A percentile compares a stretch with the other conserved stretches of the same genome.
Conservation (phyloP, 345 rosid genomes). For the Eucalyptus albens region DNA sequence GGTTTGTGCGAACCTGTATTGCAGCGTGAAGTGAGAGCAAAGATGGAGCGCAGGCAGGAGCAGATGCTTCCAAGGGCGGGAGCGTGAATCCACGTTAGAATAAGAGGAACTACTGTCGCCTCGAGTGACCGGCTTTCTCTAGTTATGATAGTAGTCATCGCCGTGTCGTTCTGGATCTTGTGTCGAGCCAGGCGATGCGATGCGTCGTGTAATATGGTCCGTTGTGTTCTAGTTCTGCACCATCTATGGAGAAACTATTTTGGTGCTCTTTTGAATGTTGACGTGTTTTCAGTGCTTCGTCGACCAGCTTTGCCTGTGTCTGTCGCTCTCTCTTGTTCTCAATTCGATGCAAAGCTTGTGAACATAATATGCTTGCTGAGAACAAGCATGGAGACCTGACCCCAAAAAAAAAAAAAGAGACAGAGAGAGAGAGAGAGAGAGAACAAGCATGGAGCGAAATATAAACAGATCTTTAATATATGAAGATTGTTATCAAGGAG, state of each 20-base stretch:
- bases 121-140: background rate
- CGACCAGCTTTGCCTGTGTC: background rate
- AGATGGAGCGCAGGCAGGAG: background rate
- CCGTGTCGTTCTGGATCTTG: background rate
- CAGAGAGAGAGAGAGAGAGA: background rate
- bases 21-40: background rate
- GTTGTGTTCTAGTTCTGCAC: background rate
- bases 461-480: background rate
- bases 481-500: background rate
- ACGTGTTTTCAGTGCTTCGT: background rate
- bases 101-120: background rate
- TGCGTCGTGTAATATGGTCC: background rate
- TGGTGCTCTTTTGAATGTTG: background rate
- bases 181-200: background rate
- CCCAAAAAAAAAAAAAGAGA: rapidly evolving
- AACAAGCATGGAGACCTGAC: background rate
- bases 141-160: background rate
- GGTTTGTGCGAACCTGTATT: background rate
- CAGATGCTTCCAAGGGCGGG: background rate
- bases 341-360: background rate
- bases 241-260: background rate
- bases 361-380: background rate
- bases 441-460: background rate
- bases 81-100: background rate
- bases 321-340: background rate